These are phyloP conservation scores for Fagopyrum tataricum DNA, from an alignment of 148 eudicot species.

Conservation along the genomic window DNA sequence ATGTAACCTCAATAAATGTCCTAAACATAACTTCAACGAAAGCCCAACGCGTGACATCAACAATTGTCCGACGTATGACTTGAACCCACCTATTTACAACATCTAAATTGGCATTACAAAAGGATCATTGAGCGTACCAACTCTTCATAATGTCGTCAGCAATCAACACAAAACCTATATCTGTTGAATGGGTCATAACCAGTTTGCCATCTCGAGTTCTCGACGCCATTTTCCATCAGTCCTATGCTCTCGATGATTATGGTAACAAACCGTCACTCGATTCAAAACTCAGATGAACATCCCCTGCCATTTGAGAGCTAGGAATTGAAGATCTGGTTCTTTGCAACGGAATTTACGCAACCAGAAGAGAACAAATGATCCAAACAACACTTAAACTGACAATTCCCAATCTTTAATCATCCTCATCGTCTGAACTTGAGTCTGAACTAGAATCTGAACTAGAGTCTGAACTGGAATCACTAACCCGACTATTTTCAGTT, in stretches of 20 bases:
- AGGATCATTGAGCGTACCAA: background rate
- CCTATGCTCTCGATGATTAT: too few species aligned
- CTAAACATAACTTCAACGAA: too few species aligned
- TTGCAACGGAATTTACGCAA: background rate
- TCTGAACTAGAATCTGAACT: conserved; percentile 13
- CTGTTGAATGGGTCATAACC: background rate
- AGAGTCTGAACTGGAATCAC: conserved; percentile 15
- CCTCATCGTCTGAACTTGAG: conserved; percentile 77
- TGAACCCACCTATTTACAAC: background rate
- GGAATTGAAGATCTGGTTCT: background rate
- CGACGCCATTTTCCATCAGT: background rate
- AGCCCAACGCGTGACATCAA: too few species aligned
- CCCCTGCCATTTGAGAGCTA: background rate
- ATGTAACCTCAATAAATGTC: too few species aligned
- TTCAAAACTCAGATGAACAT: too few species aligned
- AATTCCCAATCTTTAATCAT: background rate
- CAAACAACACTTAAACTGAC: background rate
- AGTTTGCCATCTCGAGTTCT: background rate
- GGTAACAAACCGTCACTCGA: too few species aligned
- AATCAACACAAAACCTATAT: background rate
- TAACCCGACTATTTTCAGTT: conserved; percentile 33
- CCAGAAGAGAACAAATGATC: too few species aligned
- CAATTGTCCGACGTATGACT: too few species aligned
- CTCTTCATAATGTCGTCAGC: background rate
- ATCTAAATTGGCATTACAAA: background rate